Evolutionary conservation across 2,329 filamentous ascomycete species (phyloP), one percentile per base, ranked within the genome.

Genomic region (Arthrobotrys musiformis): DNA sequence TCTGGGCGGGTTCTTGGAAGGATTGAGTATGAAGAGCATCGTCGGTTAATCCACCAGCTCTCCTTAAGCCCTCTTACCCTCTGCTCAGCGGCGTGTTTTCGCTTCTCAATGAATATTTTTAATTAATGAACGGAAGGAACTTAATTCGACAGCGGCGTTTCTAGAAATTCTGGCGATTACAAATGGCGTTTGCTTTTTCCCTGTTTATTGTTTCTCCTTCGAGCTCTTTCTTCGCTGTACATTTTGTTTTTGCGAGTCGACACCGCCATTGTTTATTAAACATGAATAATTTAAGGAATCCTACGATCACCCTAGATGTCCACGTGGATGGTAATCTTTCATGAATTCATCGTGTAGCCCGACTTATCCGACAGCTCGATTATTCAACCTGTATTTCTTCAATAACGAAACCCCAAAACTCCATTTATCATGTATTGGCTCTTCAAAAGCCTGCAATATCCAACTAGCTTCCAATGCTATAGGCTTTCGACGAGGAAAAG

Each of bases 1-100:
- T 84, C 85, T 99, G 28, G 89, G 90, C 15, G 93, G 91, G 0
- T 99, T 99, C 83, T 86, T 99, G 79, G 95, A 99, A 85, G 91
- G 91, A 69, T 84, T 99, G 82, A 97, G 94, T 84, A 91, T 93
- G 88, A 97, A 96, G 87, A 90, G 90, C 52, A 77, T 77, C 70
- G 93, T 98, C 17, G 91, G 66, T 22, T 77, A n/a, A 40, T n/a
- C n/a, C n/a, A n/a, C n/a, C n/a, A n/a, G n/a, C 15, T 46, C 17
- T 9, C 15, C 69, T 54, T 28, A 9, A 33, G 9, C 30, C 30
- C 9, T 33, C 5, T n/a, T n/a, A n/a, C n/a, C n/a, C n/a, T n/a
- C n/a, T n/a, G n/a, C n/a, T n/a, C n/a, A n/a, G n/a, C n/a, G n/a
- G n/a, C n/a, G n/a, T n/a, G n/a, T n/a, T n/a, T n/a, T n/a, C n/a